Conservation (phyloP, 768 basidiomycete species). For the Russula brevipes region DNA sequence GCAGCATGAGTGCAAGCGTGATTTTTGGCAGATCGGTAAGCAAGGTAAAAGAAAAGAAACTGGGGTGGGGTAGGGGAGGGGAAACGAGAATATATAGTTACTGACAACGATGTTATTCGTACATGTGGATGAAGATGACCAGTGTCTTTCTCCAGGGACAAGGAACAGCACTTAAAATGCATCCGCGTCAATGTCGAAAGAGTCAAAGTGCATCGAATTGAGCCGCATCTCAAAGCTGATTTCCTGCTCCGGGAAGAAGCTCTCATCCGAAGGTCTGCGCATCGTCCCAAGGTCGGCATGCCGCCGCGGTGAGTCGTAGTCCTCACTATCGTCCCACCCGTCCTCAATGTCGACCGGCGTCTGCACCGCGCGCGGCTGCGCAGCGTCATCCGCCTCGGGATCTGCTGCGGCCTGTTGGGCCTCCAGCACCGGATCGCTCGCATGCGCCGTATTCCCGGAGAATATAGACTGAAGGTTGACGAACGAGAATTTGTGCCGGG, state of each 20-base stretch:
- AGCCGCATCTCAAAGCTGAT: conserved; percentile 59
- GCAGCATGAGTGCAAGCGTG: conserved; percentile 4
- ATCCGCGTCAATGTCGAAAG: conserved; percentile 61
- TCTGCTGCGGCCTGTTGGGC: background rate
- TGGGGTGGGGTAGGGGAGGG: background rate
- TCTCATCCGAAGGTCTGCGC: background rate
- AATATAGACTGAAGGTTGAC: conserved; percentile 35
- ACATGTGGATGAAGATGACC: conserved; percentile 10
- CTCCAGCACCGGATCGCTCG: conserved; percentile 15
- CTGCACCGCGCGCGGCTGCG: background rate
- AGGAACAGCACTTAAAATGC: conserved; percentile 38
- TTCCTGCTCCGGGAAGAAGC: conserved; percentile 30
- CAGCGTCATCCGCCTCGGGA: background rate
- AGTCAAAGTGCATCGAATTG: conserved; percentile 70
- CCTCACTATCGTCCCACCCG: conserved; percentile 18
- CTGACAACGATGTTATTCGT: conserved; percentile 15
- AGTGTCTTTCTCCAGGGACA: background rate
- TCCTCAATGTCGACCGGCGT: conserved; percentile 7
- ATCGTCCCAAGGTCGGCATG: background rate
- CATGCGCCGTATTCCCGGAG: conserved; percentile 10
- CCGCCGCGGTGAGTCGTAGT: conserved; percentile 21
- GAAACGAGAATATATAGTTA: conserved; percentile 5
- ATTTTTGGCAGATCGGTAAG: conserved; percentile 8
- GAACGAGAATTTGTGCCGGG: conserved; percentile 33
- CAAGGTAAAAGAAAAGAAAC: background rate